These are phyloP conservation scores for Tubosaeta sp. DNA, from an alignment of 768 basidiomycete species.

Conservation along the genomic window DNA sequence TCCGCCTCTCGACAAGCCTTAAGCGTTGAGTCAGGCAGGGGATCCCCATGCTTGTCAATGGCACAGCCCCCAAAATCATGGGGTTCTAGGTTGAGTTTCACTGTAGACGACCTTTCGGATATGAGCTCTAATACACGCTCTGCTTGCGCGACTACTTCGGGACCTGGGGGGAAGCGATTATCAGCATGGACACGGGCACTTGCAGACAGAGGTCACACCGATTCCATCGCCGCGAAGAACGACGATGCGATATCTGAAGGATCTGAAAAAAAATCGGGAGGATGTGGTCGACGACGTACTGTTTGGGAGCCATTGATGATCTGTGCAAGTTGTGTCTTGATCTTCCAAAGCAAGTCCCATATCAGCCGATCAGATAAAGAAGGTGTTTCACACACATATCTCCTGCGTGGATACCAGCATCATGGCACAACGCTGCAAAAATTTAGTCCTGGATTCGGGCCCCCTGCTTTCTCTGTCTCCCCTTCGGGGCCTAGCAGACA, in stretches of 20 bases:
- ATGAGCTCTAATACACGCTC: constrained; percentile 75
- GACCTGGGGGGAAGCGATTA: constrained; percentile 47
- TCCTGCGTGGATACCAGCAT: not conserved
- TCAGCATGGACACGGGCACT: not conserved
- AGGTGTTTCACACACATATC: constrained; percentile 8
- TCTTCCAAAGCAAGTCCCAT: no score
- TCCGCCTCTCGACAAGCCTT: constrained; percentile 90
- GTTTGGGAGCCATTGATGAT: constrained; percentile 39
- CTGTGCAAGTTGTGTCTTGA: no score
- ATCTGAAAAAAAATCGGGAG: constrained; percentile 3
- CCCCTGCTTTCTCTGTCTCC: constrained; percentile 88
- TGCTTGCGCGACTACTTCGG: constrained; percentile 86
- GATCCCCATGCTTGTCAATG: constrained; percentile 83
- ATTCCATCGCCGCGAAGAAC: constrained; percentile 97
- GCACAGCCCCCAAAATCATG: constrained; percentile 90
- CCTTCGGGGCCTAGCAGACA: constrained; percentile 81
- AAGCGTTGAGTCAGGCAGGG: constrained; percentile 80
- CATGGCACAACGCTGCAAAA: constrained; percentile 55
- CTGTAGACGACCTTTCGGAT: constrained; percentile 54
- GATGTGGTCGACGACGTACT: constrained; percentile 32
- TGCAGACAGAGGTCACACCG: constrained; percentile 44
- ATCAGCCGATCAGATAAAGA: not conserved
- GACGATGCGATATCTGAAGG: constrained; percentile 73
- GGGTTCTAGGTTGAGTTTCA: constrained; percentile 68
- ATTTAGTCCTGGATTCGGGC: constrained; percentile 89